These are phyloP conservation scores for Hanseniaspora vineae DNA, from an alignment of 805 yeast genomes.

Conservation along the genomic window DNA sequence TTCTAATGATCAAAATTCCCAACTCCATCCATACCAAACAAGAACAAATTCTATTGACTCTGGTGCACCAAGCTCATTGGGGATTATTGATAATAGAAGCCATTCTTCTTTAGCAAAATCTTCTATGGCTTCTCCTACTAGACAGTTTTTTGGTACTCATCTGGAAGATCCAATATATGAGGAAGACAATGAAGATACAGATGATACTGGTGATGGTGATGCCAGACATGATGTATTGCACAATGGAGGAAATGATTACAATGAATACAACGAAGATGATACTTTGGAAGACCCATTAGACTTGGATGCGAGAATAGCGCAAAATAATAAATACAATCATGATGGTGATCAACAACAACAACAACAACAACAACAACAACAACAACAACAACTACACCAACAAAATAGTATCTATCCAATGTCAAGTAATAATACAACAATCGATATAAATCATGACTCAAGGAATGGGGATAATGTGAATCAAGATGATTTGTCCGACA, in stretches of 20 bases:
- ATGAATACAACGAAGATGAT: conserved; percentile 3
- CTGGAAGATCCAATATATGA: neutral
- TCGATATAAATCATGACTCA: too few species aligned
- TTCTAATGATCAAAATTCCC: neutral
- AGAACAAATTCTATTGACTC: neutral
- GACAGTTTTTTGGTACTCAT: too few species aligned
- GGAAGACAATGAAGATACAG: neutral
- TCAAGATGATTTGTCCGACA: too few species aligned
- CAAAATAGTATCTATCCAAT: too few species aligned
- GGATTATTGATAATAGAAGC: neutral
- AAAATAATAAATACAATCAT: neutral
- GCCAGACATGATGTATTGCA: neutral
- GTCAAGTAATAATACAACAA: too few species aligned
- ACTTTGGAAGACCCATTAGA: conserved; percentile 5
- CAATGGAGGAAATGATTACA: neutral
- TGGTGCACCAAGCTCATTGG: neutral
- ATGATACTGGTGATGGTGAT: neutral
- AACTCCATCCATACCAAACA: too few species aligned
- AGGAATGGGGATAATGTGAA: neutral
- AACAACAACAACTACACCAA: too few species aligned
- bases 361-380: too few species aligned
- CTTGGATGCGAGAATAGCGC: neutral
- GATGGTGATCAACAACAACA: too few species aligned
- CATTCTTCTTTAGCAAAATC: too few species aligned
- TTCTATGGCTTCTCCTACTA: too few species aligned